phyloP scores from a whole-genome alignment of 2,329 filamentous ascomycete species.

The Colletotrichum caudatum region DNA sequence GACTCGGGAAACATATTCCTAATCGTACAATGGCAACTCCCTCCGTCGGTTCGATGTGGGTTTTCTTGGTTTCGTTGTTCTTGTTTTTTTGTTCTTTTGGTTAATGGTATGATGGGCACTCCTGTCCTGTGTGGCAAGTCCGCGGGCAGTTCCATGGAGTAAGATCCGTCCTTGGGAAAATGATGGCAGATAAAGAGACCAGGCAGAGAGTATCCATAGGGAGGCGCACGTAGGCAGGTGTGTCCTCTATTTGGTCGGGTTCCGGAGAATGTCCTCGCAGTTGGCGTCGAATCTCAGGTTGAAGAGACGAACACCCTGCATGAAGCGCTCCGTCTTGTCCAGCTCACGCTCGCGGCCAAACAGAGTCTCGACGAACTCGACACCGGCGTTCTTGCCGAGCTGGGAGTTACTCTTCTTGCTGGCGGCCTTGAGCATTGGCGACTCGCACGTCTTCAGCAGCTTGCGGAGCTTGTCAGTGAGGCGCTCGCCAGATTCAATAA shows the following conservation, averaged over 20 bases:
- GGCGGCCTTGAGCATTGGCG: slow-evolving; percentile 88
- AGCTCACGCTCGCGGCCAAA: slow-evolving; percentile 93
- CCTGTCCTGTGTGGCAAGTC: slow-evolving; percentile 18
- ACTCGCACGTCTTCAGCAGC: slow-evolving; percentile 90
- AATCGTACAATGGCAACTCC: slow-evolving; percentile 42
- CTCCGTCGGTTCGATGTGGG: slow-evolving; percentile 36
- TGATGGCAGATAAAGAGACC: slow-evolving; percentile 38
- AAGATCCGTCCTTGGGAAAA: background rate
- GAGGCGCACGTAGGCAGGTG: background rate
- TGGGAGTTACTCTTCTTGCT: slow-evolving; percentile 79
- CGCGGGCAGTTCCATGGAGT: slow-evolving; percentile 24
- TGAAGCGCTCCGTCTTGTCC: slow-evolving; percentile 90
- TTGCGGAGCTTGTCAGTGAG: slow-evolving; percentile 87
- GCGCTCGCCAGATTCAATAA: slow-evolving; percentile 88
- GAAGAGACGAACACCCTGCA: slow-evolving; percentile 89
- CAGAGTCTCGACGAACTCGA: slow-evolving; percentile 95
- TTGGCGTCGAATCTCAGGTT: slow-evolving; percentile 95
- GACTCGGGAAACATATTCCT: slow-evolving; percentile 39
- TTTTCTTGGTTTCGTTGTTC: slow-evolving; percentile 27
- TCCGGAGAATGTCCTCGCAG: slow-evolving; percentile 86
- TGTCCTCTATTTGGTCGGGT: slow-evolving; percentile 64
- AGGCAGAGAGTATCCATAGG: slow-evolving; percentile 25
- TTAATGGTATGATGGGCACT: background rate
- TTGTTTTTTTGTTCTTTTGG: background rate
- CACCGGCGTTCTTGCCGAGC: slow-evolving; percentile 91